Conservation (phyloP, 2,329 filamentous ascomycete genomes). For the Cordyceps cicadae region DNA sequence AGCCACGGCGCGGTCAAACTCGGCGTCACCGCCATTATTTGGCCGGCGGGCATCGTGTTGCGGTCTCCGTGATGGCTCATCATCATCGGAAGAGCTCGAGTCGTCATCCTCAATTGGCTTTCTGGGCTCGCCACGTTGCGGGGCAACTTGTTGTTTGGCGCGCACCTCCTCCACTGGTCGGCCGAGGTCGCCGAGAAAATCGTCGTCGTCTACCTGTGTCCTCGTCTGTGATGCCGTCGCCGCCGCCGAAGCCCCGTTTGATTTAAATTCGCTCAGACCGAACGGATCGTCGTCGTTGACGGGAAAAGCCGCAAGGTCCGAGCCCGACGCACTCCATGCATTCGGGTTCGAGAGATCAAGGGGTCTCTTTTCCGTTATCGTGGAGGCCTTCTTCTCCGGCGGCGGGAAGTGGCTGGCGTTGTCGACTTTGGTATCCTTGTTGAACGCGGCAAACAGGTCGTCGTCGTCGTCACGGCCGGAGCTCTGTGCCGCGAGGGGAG, state of each 20-base stretch:
- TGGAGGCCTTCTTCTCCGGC: conserved; percentile 33
- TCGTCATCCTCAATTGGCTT: conserved; percentile 46
- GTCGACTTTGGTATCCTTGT: conserved; percentile 57
- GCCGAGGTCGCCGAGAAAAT: conserved; percentile 56
- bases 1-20: conserved; percentile 69
- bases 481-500: conserved; percentile 12
- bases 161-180: conserved; percentile 58
- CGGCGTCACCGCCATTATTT: conserved; percentile 24
- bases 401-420: conserved; percentile 58
- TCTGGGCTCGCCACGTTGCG: conserved; percentile 42
- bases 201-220: conserved; percentile 40
- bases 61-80: conserved; percentile 16
- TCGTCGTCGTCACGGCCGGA: conserved; percentile 45
- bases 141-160: conserved; percentile 33
- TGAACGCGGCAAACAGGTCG: conserved; percentile 60
- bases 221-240: conserved; percentile 19
- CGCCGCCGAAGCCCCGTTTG: conserved; percentile 21
- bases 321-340: conserved; percentile 39
- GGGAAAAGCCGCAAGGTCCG: conserved; percentile 30
- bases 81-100: conserved; percentile 39
- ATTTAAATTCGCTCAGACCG: conserved; percentile 60
- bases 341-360: conserved; percentile 46
- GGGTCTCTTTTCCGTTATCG: conserved; percentile 32
- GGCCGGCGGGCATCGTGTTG: conserved; percentile 16
- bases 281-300: conserved; percentile 84